A percentile compares a stretch with the other conserved stretches of the same genome.
These are phyloP conservation scores for Termitomyces heimii DNA, from an alignment of 768 basidiomycete genomes.

Conservation along the genomic window DNA sequence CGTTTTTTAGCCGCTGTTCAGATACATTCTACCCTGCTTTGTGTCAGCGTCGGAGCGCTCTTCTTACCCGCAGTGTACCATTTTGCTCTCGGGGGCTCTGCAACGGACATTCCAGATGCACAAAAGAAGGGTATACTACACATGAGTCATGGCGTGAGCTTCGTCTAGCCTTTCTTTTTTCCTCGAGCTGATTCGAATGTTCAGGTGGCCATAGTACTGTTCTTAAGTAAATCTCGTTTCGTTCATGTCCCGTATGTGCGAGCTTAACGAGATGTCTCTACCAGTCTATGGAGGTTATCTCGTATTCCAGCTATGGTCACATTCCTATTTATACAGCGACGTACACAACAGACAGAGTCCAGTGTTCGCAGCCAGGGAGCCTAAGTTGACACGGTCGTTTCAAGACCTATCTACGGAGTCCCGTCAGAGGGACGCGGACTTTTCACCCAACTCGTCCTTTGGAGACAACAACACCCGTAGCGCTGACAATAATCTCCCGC, in stretches of 20 bases:
- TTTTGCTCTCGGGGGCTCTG: conserved; percentile 41
- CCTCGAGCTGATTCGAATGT: too few relatives aligned
- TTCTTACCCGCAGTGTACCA: conserved; percentile 75
- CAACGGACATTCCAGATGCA: conserved; percentile 16
- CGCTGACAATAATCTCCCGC: neutral
- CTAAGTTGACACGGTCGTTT: neutral
- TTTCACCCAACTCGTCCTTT: neutral
- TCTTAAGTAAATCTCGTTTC: conserved; percentile 50
- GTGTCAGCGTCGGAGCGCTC: conserved; percentile 74
- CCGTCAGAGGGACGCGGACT: neutral
- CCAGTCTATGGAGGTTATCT: conserved; percentile 71
- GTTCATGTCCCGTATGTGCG: neutral
- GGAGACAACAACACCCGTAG: neutral
- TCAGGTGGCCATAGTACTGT: conserved; percentile 69
- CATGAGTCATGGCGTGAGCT: conserved; percentile 73
- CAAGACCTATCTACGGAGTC: neutral
- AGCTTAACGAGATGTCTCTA: neutral
- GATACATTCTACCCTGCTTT: conserved; percentile 67
- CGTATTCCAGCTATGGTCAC: conserved; percentile 76
- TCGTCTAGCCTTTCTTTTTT: neutral
- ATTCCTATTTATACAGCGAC: conserved; percentile 63
- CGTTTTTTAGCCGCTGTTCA: conserved; percentile 54
- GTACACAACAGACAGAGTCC: conserved; percentile 36
- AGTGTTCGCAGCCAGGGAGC: conserved; percentile 21
- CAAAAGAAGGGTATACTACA: conserved; percentile 48